Evolutionary conservation across 148 eudicot genomes (phyloP).

Genomic region (Dianthus caryophyllus): DNA sequence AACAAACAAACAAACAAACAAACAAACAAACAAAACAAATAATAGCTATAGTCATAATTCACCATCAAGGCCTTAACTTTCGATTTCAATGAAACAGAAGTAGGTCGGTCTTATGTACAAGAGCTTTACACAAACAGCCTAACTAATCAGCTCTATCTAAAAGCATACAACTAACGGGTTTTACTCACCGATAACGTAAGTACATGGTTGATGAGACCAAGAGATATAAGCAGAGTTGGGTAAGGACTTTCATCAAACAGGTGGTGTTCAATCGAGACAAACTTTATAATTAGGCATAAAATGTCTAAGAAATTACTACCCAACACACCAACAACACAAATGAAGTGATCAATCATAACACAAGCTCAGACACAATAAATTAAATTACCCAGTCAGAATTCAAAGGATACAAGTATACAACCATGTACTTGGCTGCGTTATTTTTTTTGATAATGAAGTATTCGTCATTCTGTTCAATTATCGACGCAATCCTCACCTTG

Average conservation of each 20-base stretch:
- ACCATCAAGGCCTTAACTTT: too few relatives aligned
- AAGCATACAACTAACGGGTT: neutral
- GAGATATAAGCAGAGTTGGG: neutral
- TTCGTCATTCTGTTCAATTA: too few relatives aligned
- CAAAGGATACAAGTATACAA: too few relatives aligned
- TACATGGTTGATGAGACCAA: neutral
- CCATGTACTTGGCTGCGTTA: too few relatives aligned
- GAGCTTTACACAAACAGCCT: neutral
- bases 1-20: too few relatives aligned
- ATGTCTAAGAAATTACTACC: neutral
- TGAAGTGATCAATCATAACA: neutral
- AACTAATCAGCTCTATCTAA: neutral
- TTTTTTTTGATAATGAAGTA: too few relatives aligned
- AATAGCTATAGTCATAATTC: too few relatives aligned
- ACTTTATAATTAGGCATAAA: neutral
- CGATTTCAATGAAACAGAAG: too few relatives aligned
- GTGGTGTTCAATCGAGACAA: slow-evolving; percentile 7
- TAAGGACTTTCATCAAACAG: slow-evolving; percentile 24
- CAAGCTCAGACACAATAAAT: neutral
- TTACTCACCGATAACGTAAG: neutral
- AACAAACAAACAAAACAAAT: neutral
- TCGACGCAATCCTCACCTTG: too few relatives aligned
- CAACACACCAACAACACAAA: neutral
- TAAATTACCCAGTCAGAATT: neutral
- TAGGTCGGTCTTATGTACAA: too few relatives aligned